phyloP scores from a whole-genome alignment of 495 filamentous ascomycete genomes.

The Podospora conica region DNA sequence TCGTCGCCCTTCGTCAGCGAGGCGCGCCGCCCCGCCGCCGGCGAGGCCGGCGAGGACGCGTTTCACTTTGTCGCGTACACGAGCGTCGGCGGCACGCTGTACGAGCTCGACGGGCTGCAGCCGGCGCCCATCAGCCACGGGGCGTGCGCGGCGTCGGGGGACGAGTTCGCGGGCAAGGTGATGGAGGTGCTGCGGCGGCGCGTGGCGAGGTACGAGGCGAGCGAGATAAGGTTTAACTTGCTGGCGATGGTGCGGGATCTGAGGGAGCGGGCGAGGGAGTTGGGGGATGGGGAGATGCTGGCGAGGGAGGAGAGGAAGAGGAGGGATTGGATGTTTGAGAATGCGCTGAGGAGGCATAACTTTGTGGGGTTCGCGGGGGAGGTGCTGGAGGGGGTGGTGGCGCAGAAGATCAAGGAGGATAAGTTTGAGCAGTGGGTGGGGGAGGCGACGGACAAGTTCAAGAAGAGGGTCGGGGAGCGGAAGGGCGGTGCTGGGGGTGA shows the following conservation, averaged over 20 bases:
- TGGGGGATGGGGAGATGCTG: slow-evolving; percentile 75
- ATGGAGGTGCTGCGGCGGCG: slow-evolving; percentile 80
- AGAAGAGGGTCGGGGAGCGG: slow-evolving; percentile 53
- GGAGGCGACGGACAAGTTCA: slow-evolving; percentile 63
- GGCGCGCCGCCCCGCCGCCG: slow-evolving; percentile 56
- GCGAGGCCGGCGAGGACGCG: slow-evolving; percentile 58
- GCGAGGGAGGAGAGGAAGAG: slow-evolving; percentile 79
- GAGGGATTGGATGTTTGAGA: slow-evolving; percentile 88
- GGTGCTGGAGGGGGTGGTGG: slow-evolving; percentile 77
- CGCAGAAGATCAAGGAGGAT: slow-evolving; percentile 57
- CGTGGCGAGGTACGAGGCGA: slow-evolving; percentile 76
- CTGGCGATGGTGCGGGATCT: slow-evolving; percentile 86
- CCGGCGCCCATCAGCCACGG: slow-evolving; percentile 89
- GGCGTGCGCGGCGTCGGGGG: slow-evolving; percentile 44
- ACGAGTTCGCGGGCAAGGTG: slow-evolving; percentile 72
- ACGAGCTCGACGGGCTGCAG: slow-evolving; percentile 93
- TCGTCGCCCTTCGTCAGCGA: slow-evolving; percentile 89
- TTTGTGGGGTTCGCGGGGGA: slow-evolving; percentile 95
- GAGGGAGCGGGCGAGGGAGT: slow-evolving; percentile 64
- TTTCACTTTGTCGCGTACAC: slow-evolving; percentile 99
- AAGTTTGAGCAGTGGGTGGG: slow-evolving; percentile 77
- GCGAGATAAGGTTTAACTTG: slow-evolving; percentile 92
- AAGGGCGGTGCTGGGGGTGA: slow-evolving; percentile 32
- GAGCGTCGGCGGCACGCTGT: slow-evolving; percentile 67
- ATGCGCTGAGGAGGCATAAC: slow-evolving; percentile 85